These are phyloP conservation scores for Arthromyces matolae DNA, from an alignment of 768 basidiomycete species.

Conservation along the genomic window DNA sequence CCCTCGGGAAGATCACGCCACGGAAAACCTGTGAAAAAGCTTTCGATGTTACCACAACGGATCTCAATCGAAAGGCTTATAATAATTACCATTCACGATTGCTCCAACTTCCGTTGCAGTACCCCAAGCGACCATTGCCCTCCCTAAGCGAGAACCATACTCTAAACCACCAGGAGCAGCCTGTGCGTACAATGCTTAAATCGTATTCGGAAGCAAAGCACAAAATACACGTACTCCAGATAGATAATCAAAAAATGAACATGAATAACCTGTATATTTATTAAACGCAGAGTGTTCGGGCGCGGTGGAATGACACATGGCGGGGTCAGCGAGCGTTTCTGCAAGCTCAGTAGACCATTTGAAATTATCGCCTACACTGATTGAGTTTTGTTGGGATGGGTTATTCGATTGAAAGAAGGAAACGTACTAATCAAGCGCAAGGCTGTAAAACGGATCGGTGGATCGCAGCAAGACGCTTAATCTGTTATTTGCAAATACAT, in stretches of 20 bases:
- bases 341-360: conserved; percentile 24
- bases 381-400: not conserved
- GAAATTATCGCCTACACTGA: conserved; percentile 17
- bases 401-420: not conserved
- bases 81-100: conserved; percentile 16
- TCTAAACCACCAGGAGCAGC: conserved; percentile 13
- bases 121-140: conserved; percentile 29
- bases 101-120: conserved; percentile 19
- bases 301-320: conserved; percentile 21
- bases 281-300: conserved; percentile 25
- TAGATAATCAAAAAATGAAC: conserved; percentile 2
- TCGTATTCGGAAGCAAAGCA: not conserved
- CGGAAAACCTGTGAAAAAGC: conserved; percentile 31
- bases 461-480: conserved; percentile 31
- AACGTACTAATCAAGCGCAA: conserved; percentile 24
- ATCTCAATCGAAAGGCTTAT: not conserved
- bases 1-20: conserved; percentile 27
- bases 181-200: not conserved
- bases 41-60: conserved; percentile 4
- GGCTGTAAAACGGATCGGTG: conserved; percentile 22
- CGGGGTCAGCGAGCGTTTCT: conserved; percentile 31
- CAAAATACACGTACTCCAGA: not conserved
- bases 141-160: conserved; percentile 21
- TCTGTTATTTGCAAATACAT: conserved; percentile 39
- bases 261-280: conserved; percentile 8